These are phyloP conservation scores for Cordyceps farinosa DNA, from an alignment of 2,329 filamentous ascomycete genomes.

Conservation along the genomic window DNA sequence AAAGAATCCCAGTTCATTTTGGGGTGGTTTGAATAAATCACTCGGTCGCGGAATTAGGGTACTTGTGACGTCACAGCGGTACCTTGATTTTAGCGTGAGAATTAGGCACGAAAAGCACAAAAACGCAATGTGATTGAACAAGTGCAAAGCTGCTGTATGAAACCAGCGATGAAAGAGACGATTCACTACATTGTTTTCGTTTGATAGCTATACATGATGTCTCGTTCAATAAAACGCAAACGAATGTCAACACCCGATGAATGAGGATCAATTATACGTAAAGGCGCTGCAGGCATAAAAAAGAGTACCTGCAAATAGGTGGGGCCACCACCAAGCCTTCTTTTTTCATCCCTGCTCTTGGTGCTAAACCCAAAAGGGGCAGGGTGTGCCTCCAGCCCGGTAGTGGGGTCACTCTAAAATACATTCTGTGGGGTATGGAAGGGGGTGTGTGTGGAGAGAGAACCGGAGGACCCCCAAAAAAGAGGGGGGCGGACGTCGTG, in stretches of 20 bases:
- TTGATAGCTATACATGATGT: too few relatives aligned
- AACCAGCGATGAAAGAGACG: too few relatives aligned
- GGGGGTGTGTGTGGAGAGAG: not conserved
- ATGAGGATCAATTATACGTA: too few relatives aligned
- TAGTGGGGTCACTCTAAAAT: not conserved
- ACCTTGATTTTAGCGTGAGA: not conserved
- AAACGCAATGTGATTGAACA: too few relatives aligned
- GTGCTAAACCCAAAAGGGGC: not conserved
- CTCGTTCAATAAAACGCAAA: too few relatives aligned
- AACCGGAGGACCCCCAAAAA: not conserved
- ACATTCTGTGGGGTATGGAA: not conserved
- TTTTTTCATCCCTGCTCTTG: not conserved
- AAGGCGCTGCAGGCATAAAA: too few relatives aligned
- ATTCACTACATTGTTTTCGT: too few relatives aligned
- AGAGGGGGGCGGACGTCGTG: not conserved
- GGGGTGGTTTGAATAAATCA: not conserved
- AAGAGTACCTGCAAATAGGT: not conserved
- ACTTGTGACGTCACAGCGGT: slow-evolving; percentile 8
- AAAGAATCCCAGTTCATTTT: not conserved
- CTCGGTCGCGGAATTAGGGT: not conserved
- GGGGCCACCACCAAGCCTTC: not conserved
- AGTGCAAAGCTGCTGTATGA: not conserved
- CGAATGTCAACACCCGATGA: too few relatives aligned
- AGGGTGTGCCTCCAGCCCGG: not conserved
- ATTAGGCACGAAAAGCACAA: too few relatives aligned